Base-by-base conservation (phyloP, 2,329 filamentous ascomycete species). In the Dothiorella sarmentorum region DNA sequence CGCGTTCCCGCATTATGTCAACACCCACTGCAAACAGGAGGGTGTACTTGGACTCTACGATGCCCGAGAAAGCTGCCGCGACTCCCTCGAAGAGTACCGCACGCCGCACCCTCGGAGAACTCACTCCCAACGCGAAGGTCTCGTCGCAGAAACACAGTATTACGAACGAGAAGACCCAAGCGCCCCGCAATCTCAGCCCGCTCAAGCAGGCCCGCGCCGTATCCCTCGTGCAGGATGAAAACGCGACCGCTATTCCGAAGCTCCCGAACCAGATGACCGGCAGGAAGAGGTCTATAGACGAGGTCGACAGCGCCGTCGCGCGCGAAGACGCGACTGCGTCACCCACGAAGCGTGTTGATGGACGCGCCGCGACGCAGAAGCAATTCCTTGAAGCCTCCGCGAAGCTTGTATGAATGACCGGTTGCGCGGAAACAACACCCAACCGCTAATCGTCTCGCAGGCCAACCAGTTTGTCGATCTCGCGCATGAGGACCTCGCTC, bases 271-370 rank as follows among this genome's bases (percentile, higher is more conserved):
- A 55, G 7, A 45, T 59, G 20, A 58, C 62, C 51, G 66, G 69
- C 55, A 68, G 66, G 61, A 74, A 74, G 63, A 60, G 72, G 53
- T 65, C 66, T 40, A 72, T 74, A 38, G 60, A 69, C 49, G 69
- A 73, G 58, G 69, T 73, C 22, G 71, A 73, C 20, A 65, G 65
- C 56, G 65, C 61, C 17, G 35, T 52, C 42, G 43, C 59, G 47
- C 45, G 55, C 22, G 42, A 62, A 15, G 69, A 72, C 47, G 31
- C 47, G 37, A 24, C 13, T 35, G 56, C 6, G 15, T 20, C 27
- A 7, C 38, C 45, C 4, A 10, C 17, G 20, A 59, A 59, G 49
- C 57, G 55, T 49, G 43, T 47, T 15, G 43, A 38, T 31, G 55
- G 22, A 49, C 55, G 43, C 55, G 55, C 31, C 33, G 33, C 22